These are phyloP conservation scores for Cairneyella variabilis DNA, from an alignment of 495 filamentous ascomycete species.

Conservation along the genomic window DNA sequence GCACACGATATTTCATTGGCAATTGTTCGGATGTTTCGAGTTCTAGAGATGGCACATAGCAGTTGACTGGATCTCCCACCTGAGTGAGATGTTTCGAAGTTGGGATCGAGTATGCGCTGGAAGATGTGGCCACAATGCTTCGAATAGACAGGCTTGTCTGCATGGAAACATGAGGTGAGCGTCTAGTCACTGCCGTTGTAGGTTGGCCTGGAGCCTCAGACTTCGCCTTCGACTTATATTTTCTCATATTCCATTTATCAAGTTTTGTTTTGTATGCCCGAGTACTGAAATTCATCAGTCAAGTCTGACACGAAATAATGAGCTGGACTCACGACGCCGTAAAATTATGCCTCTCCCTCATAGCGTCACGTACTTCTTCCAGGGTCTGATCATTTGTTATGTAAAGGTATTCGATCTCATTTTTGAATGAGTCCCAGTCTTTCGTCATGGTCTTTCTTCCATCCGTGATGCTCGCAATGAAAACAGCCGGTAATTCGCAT, in stretches of 20 bases:
- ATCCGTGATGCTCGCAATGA: too few species aligned
- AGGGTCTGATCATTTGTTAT: background rate
- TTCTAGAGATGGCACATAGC: too few species aligned
- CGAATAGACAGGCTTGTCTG: too few species aligned
- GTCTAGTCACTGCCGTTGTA: too few species aligned
- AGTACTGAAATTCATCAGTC: background rate
- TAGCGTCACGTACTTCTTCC: background rate
- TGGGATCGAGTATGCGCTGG: background rate
- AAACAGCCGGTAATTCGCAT: too few species aligned
- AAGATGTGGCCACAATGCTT: too few species aligned
- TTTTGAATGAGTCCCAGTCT: background rate
- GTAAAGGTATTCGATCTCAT: background rate
- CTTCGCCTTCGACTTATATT: background rate
- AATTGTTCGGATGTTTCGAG: background rate
- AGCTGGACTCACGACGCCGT: background rate
- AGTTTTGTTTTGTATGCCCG: background rate
- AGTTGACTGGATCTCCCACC: too few species aligned
- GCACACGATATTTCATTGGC: background rate
- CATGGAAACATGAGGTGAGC: too few species aligned
- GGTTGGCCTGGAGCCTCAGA: background rate
- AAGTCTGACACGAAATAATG: background rate
- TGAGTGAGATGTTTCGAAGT: too few species aligned
- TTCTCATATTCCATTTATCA: background rate
- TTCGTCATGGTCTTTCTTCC: background rate
- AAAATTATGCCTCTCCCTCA: background rate